Percentiles rank a stretch among this genome's conserved stretches.
phyloP scores from a whole-genome alignment of 2,329 filamentous ascomycete genomes.

The Talaromyces sp. region DNA sequence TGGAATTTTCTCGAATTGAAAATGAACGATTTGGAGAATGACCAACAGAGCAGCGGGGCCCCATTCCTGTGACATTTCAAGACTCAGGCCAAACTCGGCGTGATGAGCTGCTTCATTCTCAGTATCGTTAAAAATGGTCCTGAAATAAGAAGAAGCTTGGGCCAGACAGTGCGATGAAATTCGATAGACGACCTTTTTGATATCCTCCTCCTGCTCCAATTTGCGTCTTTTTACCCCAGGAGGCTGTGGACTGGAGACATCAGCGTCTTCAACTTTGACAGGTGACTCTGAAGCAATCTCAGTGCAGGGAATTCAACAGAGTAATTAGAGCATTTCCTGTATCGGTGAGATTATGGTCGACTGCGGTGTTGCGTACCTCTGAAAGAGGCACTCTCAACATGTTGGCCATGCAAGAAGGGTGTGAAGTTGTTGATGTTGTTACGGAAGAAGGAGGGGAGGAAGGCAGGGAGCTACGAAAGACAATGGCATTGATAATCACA shows the following conservation, averaged over 20 bases:
- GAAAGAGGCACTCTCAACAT: not conserved
- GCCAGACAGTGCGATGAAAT: not conserved
- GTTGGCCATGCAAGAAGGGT: not conserved
- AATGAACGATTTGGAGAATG: slow-evolving; percentile 43
- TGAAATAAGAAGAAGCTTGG: not conserved
- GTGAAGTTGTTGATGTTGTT: not conserved
- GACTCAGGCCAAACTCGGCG: not conserved
- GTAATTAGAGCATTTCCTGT: not conserved
- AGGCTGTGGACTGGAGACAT: not conserved
- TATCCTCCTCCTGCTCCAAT: not conserved
- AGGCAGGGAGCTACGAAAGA: not conserved
- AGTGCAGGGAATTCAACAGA: not conserved
- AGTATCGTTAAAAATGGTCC: not conserved
- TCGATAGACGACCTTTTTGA: not conserved
- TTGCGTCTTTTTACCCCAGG: too few relatives aligned
- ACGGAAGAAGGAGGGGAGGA: not conserved
- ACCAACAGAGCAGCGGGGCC: slow-evolving; percentile 36
- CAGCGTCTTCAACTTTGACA: not conserved
- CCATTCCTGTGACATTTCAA: not conserved
- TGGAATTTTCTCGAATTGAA: slow-evolving; percentile 36
- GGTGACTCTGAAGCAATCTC: not conserved
- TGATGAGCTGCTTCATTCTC: not conserved
- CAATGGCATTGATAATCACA: not conserved
- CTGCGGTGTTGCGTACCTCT: not conserved
- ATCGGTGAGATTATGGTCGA: not conserved